These are phyloP conservation scores for Acorus gramineus DNA, from an alignment of 106 monocot genomes.

Conservation along the genomic window DNA sequence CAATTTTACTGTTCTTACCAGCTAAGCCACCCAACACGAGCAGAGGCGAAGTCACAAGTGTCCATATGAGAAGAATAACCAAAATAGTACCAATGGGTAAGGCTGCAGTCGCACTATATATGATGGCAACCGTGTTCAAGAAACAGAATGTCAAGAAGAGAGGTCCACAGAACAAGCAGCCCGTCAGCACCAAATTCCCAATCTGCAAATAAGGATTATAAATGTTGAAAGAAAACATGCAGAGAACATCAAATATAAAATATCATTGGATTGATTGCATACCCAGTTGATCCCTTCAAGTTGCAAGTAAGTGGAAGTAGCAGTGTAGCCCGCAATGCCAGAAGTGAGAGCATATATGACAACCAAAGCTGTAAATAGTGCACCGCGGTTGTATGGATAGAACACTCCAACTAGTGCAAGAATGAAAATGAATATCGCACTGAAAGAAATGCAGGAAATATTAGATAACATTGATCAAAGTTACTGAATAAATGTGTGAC, in stretches of 20 bases:
- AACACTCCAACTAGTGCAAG: slow-evolving; percentile 81
- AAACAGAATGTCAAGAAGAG: slow-evolving; percentile 68
- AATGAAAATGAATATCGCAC: slow-evolving; percentile 64
- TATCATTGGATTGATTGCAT: slow-evolving; percentile 10
- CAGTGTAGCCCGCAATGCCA: slow-evolving; percentile 68
- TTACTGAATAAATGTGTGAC: not conserved
- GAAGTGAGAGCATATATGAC: slow-evolving; percentile 83
- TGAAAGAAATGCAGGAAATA: slow-evolving; percentile 13
- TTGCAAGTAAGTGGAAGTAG: slow-evolving; percentile 59
- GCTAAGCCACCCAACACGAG: slow-evolving; percentile 67
- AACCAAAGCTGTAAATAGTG: slow-evolving; percentile 70
- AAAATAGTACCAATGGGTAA: slow-evolving; percentile 71
- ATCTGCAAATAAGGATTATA: slow-evolving; percentile 22
- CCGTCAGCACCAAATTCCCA: slow-evolving; percentile 59
- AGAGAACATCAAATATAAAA: not conserved
- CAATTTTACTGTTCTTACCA: slow-evolving; percentile 57
- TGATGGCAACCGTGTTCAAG: slow-evolving; percentile 64
- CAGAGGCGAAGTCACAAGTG: slow-evolving; percentile 54
- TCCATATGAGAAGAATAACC: slow-evolving; percentile 73
- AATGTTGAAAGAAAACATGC: not conserved
- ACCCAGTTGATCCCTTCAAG: slow-evolving; percentile 78
- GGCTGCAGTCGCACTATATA: slow-evolving; percentile 60
- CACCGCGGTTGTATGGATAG: slow-evolving; percentile 79
- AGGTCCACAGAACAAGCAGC: slow-evolving; percentile 66
- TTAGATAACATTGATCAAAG: slow-evolving; percentile 3